Conservation (phyloP, 768 basidiomycete genomes). For the Holtermanniella nyarrowii region DNA sequence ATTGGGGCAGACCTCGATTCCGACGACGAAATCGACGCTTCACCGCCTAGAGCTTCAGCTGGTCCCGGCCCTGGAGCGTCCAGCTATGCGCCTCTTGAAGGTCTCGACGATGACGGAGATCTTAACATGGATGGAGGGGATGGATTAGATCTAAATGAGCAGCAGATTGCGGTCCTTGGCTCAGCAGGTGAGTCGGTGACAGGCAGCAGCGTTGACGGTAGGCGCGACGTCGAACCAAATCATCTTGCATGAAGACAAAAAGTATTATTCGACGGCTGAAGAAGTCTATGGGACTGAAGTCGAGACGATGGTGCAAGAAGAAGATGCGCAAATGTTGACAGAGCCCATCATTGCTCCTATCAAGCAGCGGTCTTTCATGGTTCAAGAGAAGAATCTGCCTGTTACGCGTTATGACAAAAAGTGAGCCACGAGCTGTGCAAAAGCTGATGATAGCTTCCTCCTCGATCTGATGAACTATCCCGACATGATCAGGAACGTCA, state of each 20-base stretch:
- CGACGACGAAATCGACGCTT: constrained; percentile 48
- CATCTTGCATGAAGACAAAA: constrained; percentile 91
- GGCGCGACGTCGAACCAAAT: constrained; percentile 39
- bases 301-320: constrained; percentile 94
- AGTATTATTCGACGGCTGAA: constrained; percentile 86
- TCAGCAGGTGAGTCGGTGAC: constrained; percentile 26
- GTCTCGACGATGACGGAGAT: constrained; percentile 61
- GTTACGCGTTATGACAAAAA: constrained; percentile 96
- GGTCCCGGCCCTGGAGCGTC: constrained; percentile 34
- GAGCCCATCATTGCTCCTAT: constrained; percentile 94
- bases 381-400: constrained; percentile 92
- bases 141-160: constrained; percentile 29
- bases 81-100: constrained; percentile 59
- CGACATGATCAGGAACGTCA: constrained; percentile 91
- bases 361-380: constrained; percentile 85
- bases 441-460: constrained; percentile 56
- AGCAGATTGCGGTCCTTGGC: constrained; percentile 18
- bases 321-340: constrained; percentile 87
- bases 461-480: constrained; percentile 84
- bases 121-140: constrained; percentile 43
- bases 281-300: constrained; percentile 91
- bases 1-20: constrained; percentile 91
- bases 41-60: constrained; percentile 46
- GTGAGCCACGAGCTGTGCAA: constrained; percentile 46
- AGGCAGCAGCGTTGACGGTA: constrained; percentile 2